Conservation (phyloP, 1,284 basidiomycete genomes). For the Abortiporus biennis region DNA sequence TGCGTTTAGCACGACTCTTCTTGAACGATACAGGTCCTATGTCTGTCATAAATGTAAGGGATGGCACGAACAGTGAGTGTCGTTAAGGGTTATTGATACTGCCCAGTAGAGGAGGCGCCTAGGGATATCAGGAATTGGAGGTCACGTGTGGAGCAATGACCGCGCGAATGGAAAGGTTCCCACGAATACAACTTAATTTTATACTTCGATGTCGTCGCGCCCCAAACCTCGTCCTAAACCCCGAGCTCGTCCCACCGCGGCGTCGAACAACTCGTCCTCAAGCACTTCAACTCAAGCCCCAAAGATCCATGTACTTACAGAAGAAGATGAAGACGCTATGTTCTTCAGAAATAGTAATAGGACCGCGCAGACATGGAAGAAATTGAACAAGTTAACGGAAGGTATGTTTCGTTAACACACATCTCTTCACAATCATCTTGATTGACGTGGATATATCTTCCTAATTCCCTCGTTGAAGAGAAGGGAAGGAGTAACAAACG, state of each 20-base stretch:
- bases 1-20: slow-evolving; percentile 49
- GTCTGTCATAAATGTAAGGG: slow-evolving; percentile 21
- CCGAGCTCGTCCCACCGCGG: slow-evolving; percentile 34
- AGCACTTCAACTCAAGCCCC: slow-evolving; percentile 12
- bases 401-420: slow-evolving; percentile 39
- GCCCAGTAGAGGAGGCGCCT: slow-evolving; percentile 6
- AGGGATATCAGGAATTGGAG: neutral
- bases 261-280: slow-evolving; percentile 16
- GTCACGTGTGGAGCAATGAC: slow-evolving; percentile 16
- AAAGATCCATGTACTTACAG: slow-evolving; percentile 7
- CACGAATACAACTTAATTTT: slow-evolving; percentile 32
- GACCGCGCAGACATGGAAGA: slow-evolving; percentile 49
- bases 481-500: too few relatives aligned
- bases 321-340: slow-evolving; percentile 53
- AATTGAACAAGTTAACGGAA: slow-evolving; percentile 44
- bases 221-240: slow-evolving; percentile 51
- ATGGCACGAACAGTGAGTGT: neutral
- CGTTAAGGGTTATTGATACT: slow-evolving; percentile 8
- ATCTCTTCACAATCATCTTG: too few relatives aligned
- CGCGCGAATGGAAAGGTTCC: slow-evolving; percentile 32
- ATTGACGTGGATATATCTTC: too few relatives aligned
- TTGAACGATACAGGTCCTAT: slow-evolving; percentile 43
- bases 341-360: slow-evolving; percentile 59
- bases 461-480: too few relatives aligned
- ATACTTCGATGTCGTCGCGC: slow-evolving; percentile 30